Evolutionary conservation across 2,329 filamentous ascomycete genomes (phyloP), one percentile per base, ranked within the genome.

Genomic region (Hypomyces rosellus): DNA sequence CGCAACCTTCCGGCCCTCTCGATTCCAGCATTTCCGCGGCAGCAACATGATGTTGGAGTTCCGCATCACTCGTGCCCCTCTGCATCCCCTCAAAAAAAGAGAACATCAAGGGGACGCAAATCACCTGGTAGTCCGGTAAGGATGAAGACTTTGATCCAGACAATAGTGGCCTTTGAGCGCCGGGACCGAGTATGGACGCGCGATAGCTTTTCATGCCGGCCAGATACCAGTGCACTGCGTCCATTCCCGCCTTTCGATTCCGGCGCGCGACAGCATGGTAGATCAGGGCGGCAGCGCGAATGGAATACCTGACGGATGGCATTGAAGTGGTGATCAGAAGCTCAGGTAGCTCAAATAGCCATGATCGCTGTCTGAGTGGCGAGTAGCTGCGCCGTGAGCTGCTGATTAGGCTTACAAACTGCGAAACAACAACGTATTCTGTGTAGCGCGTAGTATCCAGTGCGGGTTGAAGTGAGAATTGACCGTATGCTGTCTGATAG

Each of bases 331-430:
- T 49, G 5, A 37, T 41, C 13, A 44, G 22, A 13, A 49, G 42
- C 4, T 40, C 20, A 15, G 48, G 48, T 7, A 49, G 48, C 12
- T 49, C 42, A 22, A 44, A 34, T 9, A 49, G 34, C 48, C 48
- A 49, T 2, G 48, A 49, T 14, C 43, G 15, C n/a, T 40, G 48
- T 16, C 48, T 45, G 2, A 25, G 25, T 7, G 13, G 15, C 3
- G 48, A 49, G 14, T 49, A 49, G n/a, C 30, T 45, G 3, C 34
- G 41, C 3, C 48, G 48, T 12, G 48, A 49, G 48, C 48, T 49
- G 6, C 22, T 12, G 22, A 49, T 14, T 14, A 44, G 42, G 30
- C 40, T 41, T 16, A 41, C 20, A 15, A 49, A 49, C 13, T 49
- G 39, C 14, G 34, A 34, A 5, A 49, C 34, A 13, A 49, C 45